Evolutionary conservation across 1,284 basidiomycete genomes (phyloP).

Genomic region (Sutorius eximius): DNA sequence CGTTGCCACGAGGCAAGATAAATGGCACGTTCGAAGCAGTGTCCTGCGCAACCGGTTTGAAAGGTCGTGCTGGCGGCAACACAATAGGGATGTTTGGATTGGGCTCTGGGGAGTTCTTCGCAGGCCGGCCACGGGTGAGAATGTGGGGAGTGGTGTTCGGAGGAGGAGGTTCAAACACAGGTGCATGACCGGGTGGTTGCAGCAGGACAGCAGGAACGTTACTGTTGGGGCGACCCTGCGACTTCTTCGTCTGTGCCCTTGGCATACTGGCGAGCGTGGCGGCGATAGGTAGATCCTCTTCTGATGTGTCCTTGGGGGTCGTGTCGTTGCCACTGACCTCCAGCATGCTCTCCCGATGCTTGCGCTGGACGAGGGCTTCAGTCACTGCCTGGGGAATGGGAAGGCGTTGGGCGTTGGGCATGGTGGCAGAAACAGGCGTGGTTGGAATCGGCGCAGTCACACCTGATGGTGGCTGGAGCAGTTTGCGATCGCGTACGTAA

Average conservation of each 20-base stretch:
- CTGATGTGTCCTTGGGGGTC: conserved; percentile 31
- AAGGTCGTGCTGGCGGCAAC: conserved; percentile 28
- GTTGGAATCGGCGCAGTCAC: conserved; percentile 70
- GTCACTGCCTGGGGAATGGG: conserved; percentile 68
- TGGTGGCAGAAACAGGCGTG: conserved; percentile 44
- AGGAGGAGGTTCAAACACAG: conserved; percentile 27
- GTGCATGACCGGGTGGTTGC: conserved; percentile 55
- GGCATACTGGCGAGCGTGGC: conserved; percentile 34
- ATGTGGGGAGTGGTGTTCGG: conserved; percentile 47
- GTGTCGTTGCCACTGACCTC: conserved; percentile 43
- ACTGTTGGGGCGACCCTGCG: conserved; percentile 37
- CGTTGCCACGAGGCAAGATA: conserved; percentile 35
- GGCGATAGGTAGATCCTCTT: conserved; percentile 57
- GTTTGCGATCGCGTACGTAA: conserved; percentile 76
- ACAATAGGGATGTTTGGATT: conserved; percentile 32
- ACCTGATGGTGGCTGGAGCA: conserved; percentile 79
- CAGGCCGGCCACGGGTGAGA: conserved; percentile 58
- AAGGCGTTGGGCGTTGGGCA: conserved; percentile 40
- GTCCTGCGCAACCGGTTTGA: conserved; percentile 23
- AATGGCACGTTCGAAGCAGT: conserved; percentile 23
- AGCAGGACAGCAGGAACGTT: conserved; percentile 52
- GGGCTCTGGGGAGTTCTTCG: conserved; percentile 27
- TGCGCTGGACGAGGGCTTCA: conserved; percentile 68
- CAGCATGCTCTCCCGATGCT: conserved; percentile 59
- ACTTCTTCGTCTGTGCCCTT: conserved; percentile 33